These are phyloP conservation scores for Russula dissimulans DNA, from an alignment of 768 basidiomycete species.

Conservation along the genomic window DNA sequence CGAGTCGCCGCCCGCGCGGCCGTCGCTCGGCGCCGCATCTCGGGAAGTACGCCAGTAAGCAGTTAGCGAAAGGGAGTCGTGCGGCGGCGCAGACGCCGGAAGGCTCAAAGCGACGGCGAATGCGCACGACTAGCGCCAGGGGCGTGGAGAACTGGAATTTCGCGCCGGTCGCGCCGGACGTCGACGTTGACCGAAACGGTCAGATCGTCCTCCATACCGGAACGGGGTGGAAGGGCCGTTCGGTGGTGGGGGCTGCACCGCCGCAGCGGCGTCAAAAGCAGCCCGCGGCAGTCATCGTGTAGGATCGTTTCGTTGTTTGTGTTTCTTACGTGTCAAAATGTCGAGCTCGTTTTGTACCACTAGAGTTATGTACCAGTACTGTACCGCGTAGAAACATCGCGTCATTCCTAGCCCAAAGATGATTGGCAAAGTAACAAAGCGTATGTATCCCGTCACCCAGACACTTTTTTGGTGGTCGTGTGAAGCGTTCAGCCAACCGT, in stretches of 20 bases:
- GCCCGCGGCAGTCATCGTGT: background rate
- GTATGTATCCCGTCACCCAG: too few relatives aligned
- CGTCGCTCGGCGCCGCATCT: conserved; percentile 15
- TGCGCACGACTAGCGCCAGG: conserved; percentile 10
- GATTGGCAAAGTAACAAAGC: too few relatives aligned
- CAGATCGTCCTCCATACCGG: conserved; percentile 18
- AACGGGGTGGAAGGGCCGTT: conserved; percentile 17
- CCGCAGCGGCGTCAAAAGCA: background rate
- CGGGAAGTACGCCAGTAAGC: background rate
- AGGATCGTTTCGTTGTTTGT: background rate
- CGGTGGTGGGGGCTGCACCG: background rate
- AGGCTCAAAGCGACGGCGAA: conserved; percentile 10
- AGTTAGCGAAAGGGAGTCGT: background rate
- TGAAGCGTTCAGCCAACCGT: too few relatives aligned
- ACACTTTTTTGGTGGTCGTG: too few relatives aligned
- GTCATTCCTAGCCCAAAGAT: too few relatives aligned
- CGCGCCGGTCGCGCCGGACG: background rate
- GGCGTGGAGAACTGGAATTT: conserved; percentile 7
- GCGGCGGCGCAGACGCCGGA: conserved; percentile 1
- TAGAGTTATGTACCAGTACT: too few relatives aligned
- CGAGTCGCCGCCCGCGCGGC: background rate
- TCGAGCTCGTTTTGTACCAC: conserved; percentile 8
- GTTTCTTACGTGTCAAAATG: background rate
- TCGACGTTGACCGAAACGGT: conserved; percentile 12
- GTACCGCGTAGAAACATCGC: background rate